Evolutionary conservation across 331 rosid species (phyloP), one percentile per base, ranked within the genome.

Genomic region (Prunus yedoensis): DNA sequence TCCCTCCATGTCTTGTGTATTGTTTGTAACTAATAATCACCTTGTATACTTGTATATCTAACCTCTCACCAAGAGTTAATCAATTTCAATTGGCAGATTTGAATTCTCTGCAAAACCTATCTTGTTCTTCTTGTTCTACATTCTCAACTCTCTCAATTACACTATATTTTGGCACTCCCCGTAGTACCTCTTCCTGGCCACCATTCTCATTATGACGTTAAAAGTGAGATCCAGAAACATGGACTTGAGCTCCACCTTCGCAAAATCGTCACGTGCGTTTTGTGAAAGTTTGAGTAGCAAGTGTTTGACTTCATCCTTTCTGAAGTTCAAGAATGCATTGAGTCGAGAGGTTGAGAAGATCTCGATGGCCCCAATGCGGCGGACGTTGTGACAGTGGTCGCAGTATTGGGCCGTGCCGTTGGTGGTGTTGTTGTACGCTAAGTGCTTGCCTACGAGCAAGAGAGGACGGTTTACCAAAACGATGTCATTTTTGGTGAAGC

Each of bases 161-260:
- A n/a, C n/a, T n/a, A n/a, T n/a, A n/a, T n/a, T n/a, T n/a, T n/a
- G n/a, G n/a, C n/a, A n/a, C 2, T 73, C 74, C 3, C 71, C 81
- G 21, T 71, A 67, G 45, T 65, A 81, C 45, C 78, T 60, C 78
- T 81, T 81, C 18, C 81, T 78, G 0, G 78, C 85, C 35, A 81
- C 85, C 81, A 81, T 77, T 16, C 52, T 71, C 81, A 77, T 81
- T 5, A 69, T 72, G 59, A 57, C 66, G 68, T 81, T 81, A n/a
- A 81, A 21, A 8, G 81, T 32, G 38, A 32, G 38, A 32, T 32
- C 50, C 10, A 72, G 20, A 12, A 82, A 8, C 50, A 51, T n/a
- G 13, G 78, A 51, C 41, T 54, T 75, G 38, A 75, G 16, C 79
- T 75, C 65, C 27, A 75, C 79, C 25, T 52, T 53, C 5, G 5